These are phyloP conservation scores for Colletotrichum liriopes DNA, from an alignment of 2,329 filamentous ascomycete genomes.

Conservation along the genomic window DNA sequence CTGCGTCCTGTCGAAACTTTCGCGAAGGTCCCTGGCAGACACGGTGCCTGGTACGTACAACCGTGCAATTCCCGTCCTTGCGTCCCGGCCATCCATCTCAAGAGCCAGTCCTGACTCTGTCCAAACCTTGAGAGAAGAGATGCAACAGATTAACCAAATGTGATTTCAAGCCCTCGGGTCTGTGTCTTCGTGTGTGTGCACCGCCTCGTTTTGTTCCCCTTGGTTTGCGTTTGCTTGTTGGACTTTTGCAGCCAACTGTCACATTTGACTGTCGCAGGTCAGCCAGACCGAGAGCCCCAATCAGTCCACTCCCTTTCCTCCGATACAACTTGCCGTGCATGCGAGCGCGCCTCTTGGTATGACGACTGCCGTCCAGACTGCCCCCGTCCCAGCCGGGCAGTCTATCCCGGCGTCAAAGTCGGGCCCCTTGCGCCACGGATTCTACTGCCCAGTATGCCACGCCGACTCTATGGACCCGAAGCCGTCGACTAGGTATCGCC, in stretches of 20 bases:
- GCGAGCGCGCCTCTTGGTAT: conserved; percentile 33
- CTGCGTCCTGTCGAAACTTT: conserved; percentile 37
- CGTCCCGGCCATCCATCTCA: conserved; percentile 21
- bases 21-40: conserved; percentile 21
- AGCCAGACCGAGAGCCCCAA: conserved; percentile 28
- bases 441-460: conserved; percentile 2
- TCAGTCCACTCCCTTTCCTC: conserved; percentile 35
- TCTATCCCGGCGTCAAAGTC: conserved; percentile 19
- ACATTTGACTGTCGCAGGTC: conserved; percentile 27
- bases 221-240: not conserved
- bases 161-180: conserved; percentile 7
- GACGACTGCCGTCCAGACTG: conserved; percentile 27
- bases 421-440: conserved; percentile 13
- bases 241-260: not conserved
- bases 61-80: conserved; percentile 35
- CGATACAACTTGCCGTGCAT: conserved; percentile 32
- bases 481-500: not conserved
- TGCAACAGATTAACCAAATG: conserved; percentile 27
- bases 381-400: conserved; percentile 34
- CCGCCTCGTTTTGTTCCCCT: not conserved
- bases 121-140: conserved; percentile 26
- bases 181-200: not conserved
- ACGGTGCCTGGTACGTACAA: conserved; percentile 13
- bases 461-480: conserved; percentile 5
- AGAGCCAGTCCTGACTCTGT: conserved; percentile 31